phyloP scores from a whole-genome alignment of 2,329 filamentous ascomycete genomes.

The Tolypocladium nubicola region DNA sequence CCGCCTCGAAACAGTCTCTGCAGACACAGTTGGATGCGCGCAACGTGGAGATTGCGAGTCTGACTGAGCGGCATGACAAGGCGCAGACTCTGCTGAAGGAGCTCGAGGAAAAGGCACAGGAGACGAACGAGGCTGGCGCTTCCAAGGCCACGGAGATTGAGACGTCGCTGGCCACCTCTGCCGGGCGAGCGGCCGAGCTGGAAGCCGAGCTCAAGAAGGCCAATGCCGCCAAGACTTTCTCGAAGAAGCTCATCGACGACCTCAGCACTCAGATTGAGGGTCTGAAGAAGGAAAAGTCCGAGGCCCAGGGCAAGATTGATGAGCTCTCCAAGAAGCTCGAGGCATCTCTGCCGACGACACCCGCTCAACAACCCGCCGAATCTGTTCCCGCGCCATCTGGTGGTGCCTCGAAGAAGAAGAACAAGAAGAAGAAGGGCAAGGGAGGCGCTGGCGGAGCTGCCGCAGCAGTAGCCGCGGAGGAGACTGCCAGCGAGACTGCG shows the following conservation, averaged over 20 bases:
- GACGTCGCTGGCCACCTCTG: constrained; percentile 21
- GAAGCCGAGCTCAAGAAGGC: constrained; percentile 29
- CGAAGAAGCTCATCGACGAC: constrained; percentile 29
- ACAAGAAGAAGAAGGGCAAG: constrained; percentile 88
- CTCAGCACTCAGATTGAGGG: constrained; percentile 25
- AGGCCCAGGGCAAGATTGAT: constrained; percentile 21
- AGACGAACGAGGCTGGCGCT: constrained; percentile 19
- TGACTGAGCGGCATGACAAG: constrained; percentile 37
- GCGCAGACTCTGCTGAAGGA: constrained; percentile 33
- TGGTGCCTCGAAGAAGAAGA: constrained; percentile 46
- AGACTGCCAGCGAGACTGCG: constrained; percentile 22
- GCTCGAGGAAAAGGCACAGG: constrained; percentile 25
- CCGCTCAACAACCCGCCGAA: constrained; percentile 12
- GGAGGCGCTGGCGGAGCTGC: constrained; percentile 40
- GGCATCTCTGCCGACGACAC: constrained; percentile 10
- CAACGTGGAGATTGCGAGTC: constrained; percentile 34
- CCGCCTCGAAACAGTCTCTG: constrained; percentile 30
- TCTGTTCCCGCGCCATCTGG: constrained; percentile 13
- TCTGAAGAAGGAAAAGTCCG: constrained; percentile 21
- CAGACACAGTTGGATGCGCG: constrained; percentile 38
- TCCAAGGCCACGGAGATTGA: constrained; percentile 25
- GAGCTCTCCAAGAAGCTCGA: constrained; percentile 35
- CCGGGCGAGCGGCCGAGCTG: constrained; percentile 25
- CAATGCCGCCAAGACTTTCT: constrained; percentile 25
- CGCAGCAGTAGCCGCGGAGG: constrained; percentile 12